These are phyloP conservation scores for Mesotaenium endlicherianum DNA, from an alignment of 139 green algal genomes.

Conservation along the genomic window DNA sequence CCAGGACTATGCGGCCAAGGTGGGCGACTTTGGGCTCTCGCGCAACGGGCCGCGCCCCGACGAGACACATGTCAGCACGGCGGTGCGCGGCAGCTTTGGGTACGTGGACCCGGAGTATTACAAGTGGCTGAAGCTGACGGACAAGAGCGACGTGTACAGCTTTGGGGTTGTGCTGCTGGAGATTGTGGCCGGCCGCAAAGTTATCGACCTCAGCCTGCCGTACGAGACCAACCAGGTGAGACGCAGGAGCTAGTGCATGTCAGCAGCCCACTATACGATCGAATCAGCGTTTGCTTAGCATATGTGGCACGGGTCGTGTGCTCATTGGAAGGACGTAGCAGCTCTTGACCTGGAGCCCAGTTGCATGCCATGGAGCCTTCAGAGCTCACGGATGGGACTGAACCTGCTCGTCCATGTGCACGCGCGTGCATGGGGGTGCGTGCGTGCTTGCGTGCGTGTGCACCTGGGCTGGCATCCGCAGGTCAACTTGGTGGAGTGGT, in stretches of 20 bases:
- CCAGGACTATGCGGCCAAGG: conserved; percentile 42
- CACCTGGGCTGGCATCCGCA: too few species aligned
- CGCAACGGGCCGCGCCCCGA: conserved; percentile 1
- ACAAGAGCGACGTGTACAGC: conserved; percentile 50
- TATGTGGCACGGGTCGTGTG: too few species aligned
- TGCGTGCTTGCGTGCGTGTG: too few species aligned
- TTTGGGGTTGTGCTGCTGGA: conserved; percentile 49
- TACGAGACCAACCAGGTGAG: neutral
- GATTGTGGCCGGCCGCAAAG: conserved; percentile 11
- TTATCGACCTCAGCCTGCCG: conserved; percentile 13
- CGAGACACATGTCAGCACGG: conserved; percentile 33
- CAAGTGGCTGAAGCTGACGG: conserved; percentile 34
- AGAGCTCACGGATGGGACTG: too few species aligned
- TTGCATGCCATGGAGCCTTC: too few species aligned
- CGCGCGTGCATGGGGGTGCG: too few species aligned
- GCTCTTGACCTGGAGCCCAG: too few species aligned
- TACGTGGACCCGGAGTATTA: conserved; percentile 48
- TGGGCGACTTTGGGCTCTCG: conserved; percentile 51
- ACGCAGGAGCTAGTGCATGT: too few species aligned
- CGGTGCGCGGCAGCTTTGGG: conserved; percentile 42
- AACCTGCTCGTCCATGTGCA: too few species aligned
- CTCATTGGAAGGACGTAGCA: too few species aligned
- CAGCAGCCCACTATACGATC: too few species aligned
- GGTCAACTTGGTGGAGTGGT: conserved; percentile 32
- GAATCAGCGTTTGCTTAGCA: too few species aligned